These are phyloP conservation scores for Leccinellum rugosiceps DNA, from an alignment of 768 basidiomycete species.

Conservation along the genomic window DNA sequence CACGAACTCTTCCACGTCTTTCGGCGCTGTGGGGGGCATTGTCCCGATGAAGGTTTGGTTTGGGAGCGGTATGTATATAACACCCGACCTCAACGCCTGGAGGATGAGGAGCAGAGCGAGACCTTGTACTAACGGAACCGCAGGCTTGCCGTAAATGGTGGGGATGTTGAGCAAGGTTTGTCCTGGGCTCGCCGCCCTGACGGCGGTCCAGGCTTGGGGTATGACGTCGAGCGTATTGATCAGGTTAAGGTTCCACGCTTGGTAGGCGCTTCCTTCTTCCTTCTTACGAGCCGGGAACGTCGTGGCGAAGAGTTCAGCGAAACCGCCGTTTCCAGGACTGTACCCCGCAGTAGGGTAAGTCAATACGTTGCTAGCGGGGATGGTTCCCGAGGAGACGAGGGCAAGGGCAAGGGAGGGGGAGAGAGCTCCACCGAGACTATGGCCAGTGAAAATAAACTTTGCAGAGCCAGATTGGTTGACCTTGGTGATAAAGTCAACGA, in stretches of 20 bases:
- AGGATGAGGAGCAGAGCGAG: not conserved
- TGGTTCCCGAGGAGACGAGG: not conserved
- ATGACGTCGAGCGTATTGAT: conserved; percentile 9
- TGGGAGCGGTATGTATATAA: not conserved
- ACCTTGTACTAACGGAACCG: not conserved
- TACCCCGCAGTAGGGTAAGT: conserved; percentile 8
- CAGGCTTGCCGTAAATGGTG: not conserved
- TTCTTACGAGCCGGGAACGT: not conserved
- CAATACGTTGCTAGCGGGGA: not conserved
- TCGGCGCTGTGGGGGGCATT: not conserved
- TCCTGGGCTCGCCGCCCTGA: not conserved
- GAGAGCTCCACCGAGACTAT: conserved; percentile 12
- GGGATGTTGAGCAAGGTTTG: conserved; percentile 7
- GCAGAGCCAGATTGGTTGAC: not conserved
- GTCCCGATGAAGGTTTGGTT: not conserved
- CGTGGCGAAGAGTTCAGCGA: not conserved
- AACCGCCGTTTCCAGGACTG: conserved; percentile 9
- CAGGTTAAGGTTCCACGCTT: conserved; percentile 15
- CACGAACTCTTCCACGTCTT: not conserved
- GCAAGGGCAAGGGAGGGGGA: conserved; percentile 8
- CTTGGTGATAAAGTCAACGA: conserved; percentile 2
- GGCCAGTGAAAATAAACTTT: conserved; percentile 10
- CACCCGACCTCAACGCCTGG: not conserved
- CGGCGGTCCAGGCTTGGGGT: conserved; percentile 13
- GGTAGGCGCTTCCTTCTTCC: not conserved